Evolutionary conservation across 164 flowering plant genomes (phyloP), one percentile per base, ranked within the genome.

Genomic region (Annona squamosa): DNA sequence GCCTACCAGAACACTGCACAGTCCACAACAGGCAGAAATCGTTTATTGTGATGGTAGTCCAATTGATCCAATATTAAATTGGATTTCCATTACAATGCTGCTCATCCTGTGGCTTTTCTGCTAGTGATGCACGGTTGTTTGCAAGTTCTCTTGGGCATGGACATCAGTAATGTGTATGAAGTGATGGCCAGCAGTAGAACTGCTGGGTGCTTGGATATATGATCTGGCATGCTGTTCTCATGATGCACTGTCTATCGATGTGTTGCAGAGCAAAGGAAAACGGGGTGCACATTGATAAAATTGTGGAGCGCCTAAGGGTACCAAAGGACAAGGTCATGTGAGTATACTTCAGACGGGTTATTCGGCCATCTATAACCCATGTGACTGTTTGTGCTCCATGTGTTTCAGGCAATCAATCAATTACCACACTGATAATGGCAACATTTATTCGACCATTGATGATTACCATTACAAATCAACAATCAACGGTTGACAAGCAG

Each of bases 391-490:
- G 13, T 57, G 13, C n/a, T 75, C 61, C 47, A 10, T 69, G 1
- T 74, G 64, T 76, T 68, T 67, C 97, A 93, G 97, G 83, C 83
- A 81, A 72, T 81, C 85, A 13, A 82, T 90, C 16, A 77, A 78
- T 48, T 66, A 69, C 43, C 93, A 90, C 26, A 85, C 79, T 63
- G 82, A 76, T 41, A 91, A 91, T 69, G 95, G 97, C 70, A 57
- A 81, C 18, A 79, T 88, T 56, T 93, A 93, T 80, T 80, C 91
- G 4, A 89, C 94, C 41, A 81, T 84, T 52, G 92, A 90, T 75
- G 98, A 93, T 3, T 71, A 48, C 47, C 91, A 90, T 80, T 91
- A 43, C 83, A 91, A 87, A 74, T 86, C 93, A n/a, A 83, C 92
- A 10, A 79, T 69, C 67, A 86, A 85, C 74, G 92, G 84, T 66